Evolutionary conservation across 2,329 filamentous ascomycete species (phyloP).

Genomic region (Phialemonium atrogriseum): DNA sequence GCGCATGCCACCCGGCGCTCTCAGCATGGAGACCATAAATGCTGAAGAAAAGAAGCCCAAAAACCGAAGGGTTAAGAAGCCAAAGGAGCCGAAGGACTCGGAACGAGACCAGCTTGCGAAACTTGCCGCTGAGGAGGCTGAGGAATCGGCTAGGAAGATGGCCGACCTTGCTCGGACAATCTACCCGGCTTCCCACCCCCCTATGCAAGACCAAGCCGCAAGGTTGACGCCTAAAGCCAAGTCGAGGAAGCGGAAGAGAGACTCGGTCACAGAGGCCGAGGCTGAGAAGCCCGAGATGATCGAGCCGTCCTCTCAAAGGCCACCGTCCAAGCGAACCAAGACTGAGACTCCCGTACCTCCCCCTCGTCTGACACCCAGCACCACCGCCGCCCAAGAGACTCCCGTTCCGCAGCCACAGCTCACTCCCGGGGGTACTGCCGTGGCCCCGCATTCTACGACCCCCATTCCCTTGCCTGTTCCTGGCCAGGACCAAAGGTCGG

Average conservation of each 20-base stretch:
- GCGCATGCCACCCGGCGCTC: constrained; percentile 50
- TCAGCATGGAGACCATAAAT: constrained; percentile 46
- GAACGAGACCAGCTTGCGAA: constrained; percentile 59
- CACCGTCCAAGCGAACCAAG: constrained; percentile 24
- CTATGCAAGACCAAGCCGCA: constrained; percentile 9
- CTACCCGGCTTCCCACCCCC: constrained; percentile 12
- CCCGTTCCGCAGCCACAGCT: constrained; percentile 10
- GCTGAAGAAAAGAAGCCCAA: constrained; percentile 56
- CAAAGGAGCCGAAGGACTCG: constrained; percentile 70
- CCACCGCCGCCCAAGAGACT: constrained; percentile 14
- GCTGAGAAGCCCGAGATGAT: constrained; percentile 17
- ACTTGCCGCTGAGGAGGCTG: constrained; percentile 52
- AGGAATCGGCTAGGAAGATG: constrained; percentile 26
- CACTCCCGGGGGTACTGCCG: constrained; percentile 7
- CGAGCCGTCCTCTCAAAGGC: constrained; percentile 12
- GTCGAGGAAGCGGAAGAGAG: constrained; percentile 25
- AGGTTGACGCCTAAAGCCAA: constrained; percentile 15
- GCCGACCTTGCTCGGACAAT: constrained; percentile 19
- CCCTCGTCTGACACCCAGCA: constrained; percentile 17
- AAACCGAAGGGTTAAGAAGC: constrained; percentile 67
- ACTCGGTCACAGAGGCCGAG: constrained; percentile 19
- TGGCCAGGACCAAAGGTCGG: constrained; percentile 18
- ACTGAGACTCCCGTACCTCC: constrained; percentile 30
- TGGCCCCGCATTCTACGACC: constrained; percentile 20
- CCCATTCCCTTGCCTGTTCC: constrained; percentile 23